phyloP scores from a whole-genome alignment of 352 stramenopile species.

The Phytophthora quininea region DNA sequence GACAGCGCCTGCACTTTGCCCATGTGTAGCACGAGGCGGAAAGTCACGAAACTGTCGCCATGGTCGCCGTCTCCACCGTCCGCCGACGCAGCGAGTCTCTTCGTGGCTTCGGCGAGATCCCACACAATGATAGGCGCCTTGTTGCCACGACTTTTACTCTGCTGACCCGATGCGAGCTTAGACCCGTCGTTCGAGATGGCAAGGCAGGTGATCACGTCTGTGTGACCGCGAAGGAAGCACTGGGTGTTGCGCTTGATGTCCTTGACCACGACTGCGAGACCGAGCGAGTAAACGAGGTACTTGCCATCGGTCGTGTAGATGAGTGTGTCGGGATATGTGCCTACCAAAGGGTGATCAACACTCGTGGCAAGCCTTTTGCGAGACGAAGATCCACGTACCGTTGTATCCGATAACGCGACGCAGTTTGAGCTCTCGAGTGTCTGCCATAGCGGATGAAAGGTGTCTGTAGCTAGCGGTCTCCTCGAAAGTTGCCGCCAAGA shows the following conservation, averaged over 20 bases:
- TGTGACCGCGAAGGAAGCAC: slow-evolving; percentile 93
- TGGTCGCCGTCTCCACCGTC: slow-evolving; percentile 55
- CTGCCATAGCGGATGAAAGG: slow-evolving; percentile 46
- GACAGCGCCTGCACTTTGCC: slow-evolving; percentile 93
- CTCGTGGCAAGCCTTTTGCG: background rate
- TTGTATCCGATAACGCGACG: slow-evolving; percentile 85
- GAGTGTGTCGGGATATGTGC: slow-evolving; percentile 69
- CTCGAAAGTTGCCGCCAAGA: background rate
- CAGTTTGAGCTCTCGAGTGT: slow-evolving; percentile 77
- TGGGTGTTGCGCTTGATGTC: slow-evolving; percentile 78
- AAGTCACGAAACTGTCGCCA: slow-evolving; percentile 65
- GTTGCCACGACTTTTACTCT: slow-evolving; percentile 93
- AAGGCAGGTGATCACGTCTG: slow-evolving; percentile 93
- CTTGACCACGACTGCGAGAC: slow-evolving; percentile 83
- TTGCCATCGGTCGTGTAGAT: slow-evolving; percentile 84
- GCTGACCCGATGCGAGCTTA: slow-evolving; percentile 90
- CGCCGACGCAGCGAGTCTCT: slow-evolving; percentile 62
- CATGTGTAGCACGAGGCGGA: slow-evolving; percentile 95
- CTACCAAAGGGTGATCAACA: slow-evolving; percentile 22
- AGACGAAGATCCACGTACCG: slow-evolving; percentile 38
- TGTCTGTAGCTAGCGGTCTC: background rate
- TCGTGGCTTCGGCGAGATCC: slow-evolving; percentile 90
- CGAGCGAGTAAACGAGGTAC: slow-evolving; percentile 88
- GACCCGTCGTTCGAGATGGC: slow-evolving; percentile 91
- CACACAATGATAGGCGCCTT: slow-evolving; percentile 95